A percentile compares a stretch with the other conserved stretches of the same genome.
phyloP scores from a whole-genome alignment of 2,329 filamentous ascomycete genomes.

The Rugonectria rugulosa region DNA sequence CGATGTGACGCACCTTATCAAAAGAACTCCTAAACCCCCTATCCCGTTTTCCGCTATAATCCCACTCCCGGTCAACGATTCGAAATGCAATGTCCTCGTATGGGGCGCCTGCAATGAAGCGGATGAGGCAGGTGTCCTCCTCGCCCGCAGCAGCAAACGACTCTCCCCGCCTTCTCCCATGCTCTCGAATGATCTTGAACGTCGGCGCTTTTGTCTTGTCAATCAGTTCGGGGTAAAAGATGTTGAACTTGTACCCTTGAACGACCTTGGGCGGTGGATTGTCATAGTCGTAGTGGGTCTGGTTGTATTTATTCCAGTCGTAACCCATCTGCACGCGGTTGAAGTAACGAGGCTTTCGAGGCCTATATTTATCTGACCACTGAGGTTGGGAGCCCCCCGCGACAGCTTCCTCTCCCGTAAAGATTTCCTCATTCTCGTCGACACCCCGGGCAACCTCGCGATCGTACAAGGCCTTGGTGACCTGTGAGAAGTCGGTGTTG shows the following conservation, averaged over 20 bases:
- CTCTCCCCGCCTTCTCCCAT: constrained; percentile 87
- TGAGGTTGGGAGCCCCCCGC: constrained; percentile 66
- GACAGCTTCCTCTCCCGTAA: constrained; percentile 87
- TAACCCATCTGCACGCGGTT: constrained; percentile 99
- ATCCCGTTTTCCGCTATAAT: constrained; percentile 95
- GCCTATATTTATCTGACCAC: constrained; percentile 86
- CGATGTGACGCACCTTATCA: constrained; percentile 77
- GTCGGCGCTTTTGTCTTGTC: constrained; percentile 95
- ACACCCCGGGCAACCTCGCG: constrained; percentile 91
- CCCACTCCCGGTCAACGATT: constrained; percentile 98
- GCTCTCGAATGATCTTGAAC: constrained; percentile 93
- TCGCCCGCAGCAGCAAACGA: constrained; percentile 93
- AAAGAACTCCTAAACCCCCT: constrained; percentile 96
- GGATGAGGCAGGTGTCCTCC: constrained; percentile 95
- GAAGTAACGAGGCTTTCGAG: constrained; percentile 95
- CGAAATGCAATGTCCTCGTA: constrained; percentile 98
- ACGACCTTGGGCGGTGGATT: constrained; percentile 98
- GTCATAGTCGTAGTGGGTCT: constrained; percentile 98
- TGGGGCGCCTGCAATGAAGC: constrained; percentile 92
- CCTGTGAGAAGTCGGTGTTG: constrained; percentile 84
- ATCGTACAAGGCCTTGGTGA: constrained; percentile 89
- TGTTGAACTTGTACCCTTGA: constrained; percentile 99
- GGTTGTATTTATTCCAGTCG: constrained; percentile 99
- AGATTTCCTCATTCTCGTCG: constrained; percentile 94
- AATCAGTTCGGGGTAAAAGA: constrained; percentile 97